Base-by-base conservation (phyloP, 1,284 basidiomycete species). In the Meripilus lineatus region DNA sequence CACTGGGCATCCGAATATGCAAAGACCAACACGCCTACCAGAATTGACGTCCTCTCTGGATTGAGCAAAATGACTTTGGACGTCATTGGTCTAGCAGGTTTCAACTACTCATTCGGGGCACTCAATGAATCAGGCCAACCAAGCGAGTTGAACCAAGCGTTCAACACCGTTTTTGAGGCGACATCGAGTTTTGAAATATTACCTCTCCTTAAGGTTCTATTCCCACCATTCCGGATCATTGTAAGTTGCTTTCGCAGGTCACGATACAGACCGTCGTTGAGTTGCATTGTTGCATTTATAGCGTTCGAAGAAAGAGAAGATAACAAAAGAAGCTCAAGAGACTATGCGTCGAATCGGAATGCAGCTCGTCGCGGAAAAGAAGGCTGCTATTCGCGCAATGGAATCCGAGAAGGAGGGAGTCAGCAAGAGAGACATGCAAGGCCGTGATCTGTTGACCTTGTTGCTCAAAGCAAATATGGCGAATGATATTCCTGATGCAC, bases 41-140 rank as follows among this genome's bases (percentile, higher is more conserved):
- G 60, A 22, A 54, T 72, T 32, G 69, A 79, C 48, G 65, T 72
- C 5, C 54, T 66, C 32, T 48, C 57, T 4, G 72, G 67, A 56
- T 58, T 78, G 14, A 66, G 63, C 13, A 65, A 66, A 41, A 60
- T 65, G 26, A 76, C 75, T 0, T 60, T 78, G 20, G 75, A 78
- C 51, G 62, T 76, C 15, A 77, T 79, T 44, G 74, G 74, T 2
- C 54, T 71, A 2, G 72, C 74, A 0, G 68, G 68, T 1, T 83
- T 83, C 61, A 69, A 72, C 54, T 77, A 80, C 53, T 53, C 70
- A 15, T 77, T 83, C 57, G 58, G 70, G n/a, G 51, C 66, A 0
- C 53, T 71, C 11, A 52, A 56, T 8, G 40, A 58, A 45, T 50
- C 58, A 3, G 56, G 49, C 0, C 43, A 56, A 13, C 42, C 59